phyloP scores from a whole-genome alignment of 768 basidiomycete species.

The Phaffia tasmanica region DNA sequence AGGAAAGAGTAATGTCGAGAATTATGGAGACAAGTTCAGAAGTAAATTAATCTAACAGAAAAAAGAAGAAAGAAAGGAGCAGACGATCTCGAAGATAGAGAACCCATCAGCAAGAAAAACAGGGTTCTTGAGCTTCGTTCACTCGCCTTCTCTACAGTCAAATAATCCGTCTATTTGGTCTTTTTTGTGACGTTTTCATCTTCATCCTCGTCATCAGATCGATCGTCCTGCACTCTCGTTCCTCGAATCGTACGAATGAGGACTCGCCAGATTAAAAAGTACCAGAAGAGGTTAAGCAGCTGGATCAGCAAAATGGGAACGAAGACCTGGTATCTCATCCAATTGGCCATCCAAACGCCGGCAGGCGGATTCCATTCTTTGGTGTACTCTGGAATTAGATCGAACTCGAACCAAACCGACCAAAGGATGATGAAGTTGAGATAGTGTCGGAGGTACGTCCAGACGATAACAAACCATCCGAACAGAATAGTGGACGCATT shows the following conservation, averaged over 20 bases:
- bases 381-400: conserved; percentile 52
- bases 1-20: too few species aligned
- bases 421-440: conserved; percentile 74
- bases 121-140: not conserved
- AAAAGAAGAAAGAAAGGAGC: too few species aligned
- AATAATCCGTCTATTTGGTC: not conserved
- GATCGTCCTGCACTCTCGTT: conserved; percentile 46
- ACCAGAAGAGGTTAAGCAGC: conserved; percentile 86
- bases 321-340: conserved; percentile 43
- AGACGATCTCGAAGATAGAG: too few species aligned
- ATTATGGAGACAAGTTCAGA: too few species aligned
- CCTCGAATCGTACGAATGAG: conserved; percentile 42
- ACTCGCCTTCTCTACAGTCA: not conserved
- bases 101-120: not conserved
- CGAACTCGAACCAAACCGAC: conserved; percentile 72
- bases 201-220: conserved; percentile 55
- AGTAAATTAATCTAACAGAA: too few species aligned
- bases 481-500: conserved; percentile 54
- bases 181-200: conserved; percentile 33
- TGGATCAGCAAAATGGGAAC: conserved; percentile 62
- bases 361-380: conserved; percentile 51
- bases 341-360: conserved; percentile 59
- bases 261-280: conserved; percentile 68
- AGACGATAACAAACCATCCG: conserved; percentile 54
- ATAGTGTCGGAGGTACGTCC: conserved; percentile 95